Evolutionary conservation across 2,329 filamentous ascomycete species (phyloP).

Genomic region (Fusarium graminum): DNA sequence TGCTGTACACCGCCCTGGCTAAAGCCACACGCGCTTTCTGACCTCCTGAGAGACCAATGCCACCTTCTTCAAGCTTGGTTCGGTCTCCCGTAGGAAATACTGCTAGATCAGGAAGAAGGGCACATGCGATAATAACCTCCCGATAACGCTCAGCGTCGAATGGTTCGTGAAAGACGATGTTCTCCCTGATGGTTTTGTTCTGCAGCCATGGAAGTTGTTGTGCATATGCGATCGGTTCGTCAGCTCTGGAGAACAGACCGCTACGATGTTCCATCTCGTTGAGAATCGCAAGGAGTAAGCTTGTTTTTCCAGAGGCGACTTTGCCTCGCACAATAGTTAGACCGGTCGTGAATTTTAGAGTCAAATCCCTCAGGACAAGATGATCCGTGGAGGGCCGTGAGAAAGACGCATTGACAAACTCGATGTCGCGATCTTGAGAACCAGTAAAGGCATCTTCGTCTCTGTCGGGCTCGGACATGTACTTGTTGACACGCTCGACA

Average conservation of each 20-base stretch:
- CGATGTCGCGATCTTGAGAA: conserved; percentile 56
- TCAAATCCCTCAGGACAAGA: conserved; percentile 63
- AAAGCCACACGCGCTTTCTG: conserved; percentile 73
- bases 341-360: conserved; percentile 62
- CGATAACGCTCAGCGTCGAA: conserved; percentile 69
- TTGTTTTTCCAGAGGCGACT: conserved; percentile 73
- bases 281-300: conserved; percentile 69
- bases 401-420: conserved; percentile 76
- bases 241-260: conserved; percentile 61
- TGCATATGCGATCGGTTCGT: conserved; percentile 66
- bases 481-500: conserved; percentile 83
- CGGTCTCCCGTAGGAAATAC: conserved; percentile 69
- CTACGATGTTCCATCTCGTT: conserved; percentile 76
- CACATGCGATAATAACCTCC: conserved; percentile 71
- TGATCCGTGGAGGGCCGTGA: conserved; percentile 79
- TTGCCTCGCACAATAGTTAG: conserved; percentile 70
- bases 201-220: conserved; percentile 75
- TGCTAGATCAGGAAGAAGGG: conserved; percentile 67
- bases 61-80: conserved; percentile 72
- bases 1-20: conserved; percentile 72
- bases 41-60: conserved; percentile 72
- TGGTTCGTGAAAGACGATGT: conserved; percentile 71
- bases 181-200: conserved; percentile 74
- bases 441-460: conserved; percentile 61
- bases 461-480: conserved; percentile 89